Base-by-base conservation (phyloP, 768 basidiomycete species). In the Xerocomellus chrysenteron region DNA sequence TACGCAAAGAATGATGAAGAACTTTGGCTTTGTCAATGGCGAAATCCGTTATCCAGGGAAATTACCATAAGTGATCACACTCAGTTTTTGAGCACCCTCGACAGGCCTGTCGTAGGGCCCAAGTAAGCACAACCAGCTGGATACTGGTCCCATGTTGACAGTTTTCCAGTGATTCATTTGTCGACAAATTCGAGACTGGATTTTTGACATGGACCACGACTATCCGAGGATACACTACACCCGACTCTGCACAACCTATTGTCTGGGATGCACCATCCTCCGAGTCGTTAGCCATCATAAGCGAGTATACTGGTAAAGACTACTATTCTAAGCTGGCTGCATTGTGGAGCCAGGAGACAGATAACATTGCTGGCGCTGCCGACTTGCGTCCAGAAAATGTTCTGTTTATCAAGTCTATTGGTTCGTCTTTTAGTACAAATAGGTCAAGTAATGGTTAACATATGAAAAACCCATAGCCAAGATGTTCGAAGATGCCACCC, bases 281-380 rank as follows among this genome's bases (percentile, higher is more conserved):
- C 42, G 71, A 80, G 10, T 74, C 73, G 30, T 70, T 94, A 11
- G 66, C 78, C 24, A 79, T 81, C 14, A 80, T 94, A 57, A 70
- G 71, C 36, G 73, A 78, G 36, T 66, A 75, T 12, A 71, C 85
- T 19, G 63, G 65, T n/a, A 73, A 74, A 47, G 77, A 77, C 2
- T 92, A 87, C 74, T 86, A 88, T 65, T 64, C 75, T 26, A 79
- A 83, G 58, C 71, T 94, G 17, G 76, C 82, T 24, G 68, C 74
- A 12, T 77, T 91, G 11, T 94, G 91, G 85, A 79, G 86, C 32
- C 92, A 95, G 73, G 94, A 96, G 71, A 88, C 89, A 26, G 81
- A 78, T 54, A 83, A 80, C 68, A 79, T 73, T 48, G 68, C 78
- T 28, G 73, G 76, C 12, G 71, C 71, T 44, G 74, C 84, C 7